Conservation (phyloP, 805 yeast genomes). For the Lipomyces mesembrius region DNA sequence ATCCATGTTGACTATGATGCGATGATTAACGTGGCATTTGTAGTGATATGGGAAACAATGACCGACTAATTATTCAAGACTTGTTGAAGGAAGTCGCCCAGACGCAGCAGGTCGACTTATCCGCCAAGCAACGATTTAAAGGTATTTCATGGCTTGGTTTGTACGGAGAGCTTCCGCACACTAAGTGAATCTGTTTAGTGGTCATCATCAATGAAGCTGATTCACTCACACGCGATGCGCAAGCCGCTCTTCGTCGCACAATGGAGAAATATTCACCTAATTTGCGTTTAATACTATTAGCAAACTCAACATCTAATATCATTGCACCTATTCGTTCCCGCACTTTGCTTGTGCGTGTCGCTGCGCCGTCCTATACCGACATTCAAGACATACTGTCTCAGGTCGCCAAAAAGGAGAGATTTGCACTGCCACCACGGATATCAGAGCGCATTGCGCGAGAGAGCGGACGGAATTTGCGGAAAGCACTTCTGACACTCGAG, state of each 20-base stretch:
- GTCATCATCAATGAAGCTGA: conserved; percentile 93
- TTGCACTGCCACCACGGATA: conserved; percentile 49
- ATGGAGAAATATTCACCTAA: conserved; percentile 94
- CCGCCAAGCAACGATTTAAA: conserved; percentile 53
- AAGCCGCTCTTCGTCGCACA: conserved; percentile 91
- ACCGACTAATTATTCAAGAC: conserved; percentile 93
- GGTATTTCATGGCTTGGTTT: conserved; percentile 29
- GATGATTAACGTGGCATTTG: neutral
- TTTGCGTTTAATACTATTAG: conserved; percentile 79
- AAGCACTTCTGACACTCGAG: conserved; percentile 78
- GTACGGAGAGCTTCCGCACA: neutral
- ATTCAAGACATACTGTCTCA: conserved; percentile 58
- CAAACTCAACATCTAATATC: conserved; percentile 88
- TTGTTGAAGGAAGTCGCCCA: conserved; percentile 92
- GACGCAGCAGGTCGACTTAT: conserved; percentile 89
- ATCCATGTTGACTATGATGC: no score
- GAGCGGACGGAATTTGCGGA: conserved; percentile 74
- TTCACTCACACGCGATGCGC: conserved; percentile 87
- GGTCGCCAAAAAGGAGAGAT: conserved; percentile 62
- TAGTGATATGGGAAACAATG: conserved; percentile 94
- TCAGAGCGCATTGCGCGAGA: conserved; percentile 58
- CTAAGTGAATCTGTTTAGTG: conserved; percentile 41
- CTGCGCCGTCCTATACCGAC: conserved; percentile 74
- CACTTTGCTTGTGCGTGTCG: conserved; percentile 82
- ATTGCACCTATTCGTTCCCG: conserved; percentile 94